Base-by-base conservation (phyloP, 768 basidiomycete genomes). In the Leccinum obscurum region DNA sequence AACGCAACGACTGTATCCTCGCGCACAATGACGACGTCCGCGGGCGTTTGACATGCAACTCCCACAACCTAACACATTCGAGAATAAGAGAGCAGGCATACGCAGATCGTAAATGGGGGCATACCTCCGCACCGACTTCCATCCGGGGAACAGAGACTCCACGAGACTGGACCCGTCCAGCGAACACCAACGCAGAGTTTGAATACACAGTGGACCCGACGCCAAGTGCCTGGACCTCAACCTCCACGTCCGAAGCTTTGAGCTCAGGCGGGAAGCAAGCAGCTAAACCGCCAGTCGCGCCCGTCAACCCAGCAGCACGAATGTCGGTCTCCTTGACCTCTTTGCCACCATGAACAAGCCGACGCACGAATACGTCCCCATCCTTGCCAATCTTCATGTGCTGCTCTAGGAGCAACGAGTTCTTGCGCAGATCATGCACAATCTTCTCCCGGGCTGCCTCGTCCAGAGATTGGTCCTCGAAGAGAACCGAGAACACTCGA, bases 381-480 rank as follows among this genome's bases (percentile, higher is more conserved):
- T 58, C 58, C 58, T 62, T 63, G 48, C 46, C 48, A n/a, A 75
- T 63, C 66, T 69, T 69, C 62, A 73, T 67, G 32, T 72, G 70
- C 32, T 73, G 67, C 28, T 73, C 70, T 17, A 72, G 64, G 13
- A 71, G 63, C 7, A 72, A 57, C 0, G 63, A 46, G 35, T 72
- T 73, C 35, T 63, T 64, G 26, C 71, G 72, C 10, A 72, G 61
- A 24, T 63, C 64, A 35, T 71, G 63, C 15, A 72, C 65, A 22
- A 60, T 55, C 54, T 63, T 66, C 66, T 66, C 72, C 49, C 68
- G 69, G 3, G 63, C 64, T 6, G n/a, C 61, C 17, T 64, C 52
- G 15, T 66, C 63, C 46, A 72, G 37, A 17, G 68, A 63, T 53
- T 72, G 69, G 44, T 73, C 71, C 54, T 73, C 70, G 13, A 73